phyloP scores from a whole-genome alignment of 2,329 filamentous ascomycete genomes.

The Thelonectria rubi region DNA sequence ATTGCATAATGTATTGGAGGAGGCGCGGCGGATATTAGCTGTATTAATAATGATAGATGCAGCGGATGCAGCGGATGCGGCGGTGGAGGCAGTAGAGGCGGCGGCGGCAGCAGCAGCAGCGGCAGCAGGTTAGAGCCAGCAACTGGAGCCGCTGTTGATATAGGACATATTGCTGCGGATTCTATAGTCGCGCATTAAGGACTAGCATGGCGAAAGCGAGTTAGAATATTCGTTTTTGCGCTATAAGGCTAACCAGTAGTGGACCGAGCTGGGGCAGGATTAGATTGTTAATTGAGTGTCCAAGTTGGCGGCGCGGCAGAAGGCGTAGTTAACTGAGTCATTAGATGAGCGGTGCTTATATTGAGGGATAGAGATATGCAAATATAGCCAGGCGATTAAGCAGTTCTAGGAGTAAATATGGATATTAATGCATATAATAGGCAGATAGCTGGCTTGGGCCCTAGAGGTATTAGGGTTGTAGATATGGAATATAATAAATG shows the following conservation, averaged over 20 bases:
- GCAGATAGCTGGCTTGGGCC: too few species aligned
- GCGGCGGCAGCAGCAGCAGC: background rate
- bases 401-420: too few species aligned
- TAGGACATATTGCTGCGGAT: constrained; percentile 9
- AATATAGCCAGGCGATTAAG: too few species aligned
- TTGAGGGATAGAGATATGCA: too few species aligned
- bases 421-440: too few species aligned
- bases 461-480: background rate
- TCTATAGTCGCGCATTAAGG: constrained; percentile 3
- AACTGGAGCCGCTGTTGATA: background rate
- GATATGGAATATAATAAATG: constrained; percentile 4
- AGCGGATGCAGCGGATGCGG: too few species aligned
- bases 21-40: constrained; percentile 10
- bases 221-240: background rate
- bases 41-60: constrained; percentile 4
- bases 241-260: background rate
- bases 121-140: background rate
- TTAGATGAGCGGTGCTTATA: too few species aligned
- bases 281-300: too few species aligned
- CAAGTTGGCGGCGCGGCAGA: too few species aligned
- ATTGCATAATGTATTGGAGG: constrained; percentile 14
- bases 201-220: constrained; percentile 5
- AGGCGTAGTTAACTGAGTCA: too few species aligned
- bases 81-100: too few species aligned
- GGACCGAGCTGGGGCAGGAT: too few species aligned